Conservation (phyloP, 352 stramenopile species). For the Aphanomyces stellatus region DNA sequence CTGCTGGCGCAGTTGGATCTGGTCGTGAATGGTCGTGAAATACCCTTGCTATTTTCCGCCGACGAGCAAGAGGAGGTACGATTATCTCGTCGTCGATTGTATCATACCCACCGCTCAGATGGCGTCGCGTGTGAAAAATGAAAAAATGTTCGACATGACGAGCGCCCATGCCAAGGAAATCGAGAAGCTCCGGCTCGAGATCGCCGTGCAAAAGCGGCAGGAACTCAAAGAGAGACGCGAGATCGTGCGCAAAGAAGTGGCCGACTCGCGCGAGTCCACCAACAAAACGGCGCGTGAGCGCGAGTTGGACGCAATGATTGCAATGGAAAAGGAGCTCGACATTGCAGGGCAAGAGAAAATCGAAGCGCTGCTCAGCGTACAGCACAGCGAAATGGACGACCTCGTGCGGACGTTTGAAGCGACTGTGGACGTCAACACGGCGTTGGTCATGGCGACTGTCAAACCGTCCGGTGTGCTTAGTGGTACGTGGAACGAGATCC, state of each 20-base stretch:
- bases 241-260: not conserved
- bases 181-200: not conserved
- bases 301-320: not conserved
- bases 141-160: slow-evolving; percentile 48
- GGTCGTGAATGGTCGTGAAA: slow-evolving; percentile 49
- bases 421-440: slow-evolving; percentile 9
- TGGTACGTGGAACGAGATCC: slow-evolving; percentile 16
- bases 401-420: slow-evolving; percentile 12
- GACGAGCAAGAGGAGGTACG: slow-evolving; percentile 55
- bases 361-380: slow-evolving; percentile 14
- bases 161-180: slow-evolving; percentile 18
- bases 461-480: slow-evolving; percentile 5
- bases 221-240: not conserved
- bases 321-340: not conserved
- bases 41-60: slow-evolving; percentile 42
- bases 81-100: too few species aligned
- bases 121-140: slow-evolving; percentile 47
- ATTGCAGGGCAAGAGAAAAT: not conserved
- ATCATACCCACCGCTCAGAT: not conserved
- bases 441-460: not conserved
- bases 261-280: not conserved
- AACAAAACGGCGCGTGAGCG: not conserved
- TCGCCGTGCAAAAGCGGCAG: not conserved
- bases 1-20: slow-evolving; percentile 39
- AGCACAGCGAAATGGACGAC: slow-evolving; percentile 17